Percentiles rank a stretch among this genome's conserved stretches.
These are phyloP conservation scores for Salix koriyanagi DNA, from an alignment of 345 rosid species.

Conservation along the genomic window DNA sequence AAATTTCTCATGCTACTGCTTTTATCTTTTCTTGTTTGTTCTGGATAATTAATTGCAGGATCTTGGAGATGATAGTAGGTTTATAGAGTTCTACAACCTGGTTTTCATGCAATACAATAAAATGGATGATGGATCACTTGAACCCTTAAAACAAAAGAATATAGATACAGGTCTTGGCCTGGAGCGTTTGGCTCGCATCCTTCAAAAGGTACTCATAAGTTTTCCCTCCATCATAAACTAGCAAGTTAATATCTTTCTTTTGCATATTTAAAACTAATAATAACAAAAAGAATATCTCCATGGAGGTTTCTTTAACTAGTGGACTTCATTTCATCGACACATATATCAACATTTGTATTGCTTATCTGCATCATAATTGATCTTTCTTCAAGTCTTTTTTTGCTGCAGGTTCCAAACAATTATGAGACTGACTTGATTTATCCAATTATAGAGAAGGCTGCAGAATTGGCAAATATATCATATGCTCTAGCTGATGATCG, in stretches of 20 bases:
- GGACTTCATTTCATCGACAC: not conserved
- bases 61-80: slow-evolving; percentile 90
- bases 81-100: slow-evolving; percentile 89
- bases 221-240: not conserved
- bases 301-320: not conserved
- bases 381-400: slow-evolving; percentile 5
- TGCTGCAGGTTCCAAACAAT: slow-evolving; percentile 79
- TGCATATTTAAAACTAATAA: not conserved
- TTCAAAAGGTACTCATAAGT: slow-evolving; percentile 51
- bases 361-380: slow-evolving; percentile 7
- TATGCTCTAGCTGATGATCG: slow-evolving; percentile 53
- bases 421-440: slow-evolving; percentile 94
- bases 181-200: slow-evolving; percentile 89
- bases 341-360: not conserved
- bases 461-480: slow-evolving; percentile 63
- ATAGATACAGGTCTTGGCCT: slow-evolving; percentile 96
- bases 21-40: slow-evolving; percentile 3
- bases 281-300: not conserved
- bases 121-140: slow-evolving; percentile 72
- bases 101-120: slow-evolving; percentile 96
- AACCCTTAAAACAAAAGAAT: slow-evolving; percentile 82
- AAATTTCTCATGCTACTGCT: not conserved
- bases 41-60: slow-evolving; percentile 42
- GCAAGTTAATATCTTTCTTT: not conserved
- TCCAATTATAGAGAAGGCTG: slow-evolving; percentile 70